phyloP scores from a whole-genome alignment of 164 flowering plant genomes.

The Vitis cinerea region DNA sequence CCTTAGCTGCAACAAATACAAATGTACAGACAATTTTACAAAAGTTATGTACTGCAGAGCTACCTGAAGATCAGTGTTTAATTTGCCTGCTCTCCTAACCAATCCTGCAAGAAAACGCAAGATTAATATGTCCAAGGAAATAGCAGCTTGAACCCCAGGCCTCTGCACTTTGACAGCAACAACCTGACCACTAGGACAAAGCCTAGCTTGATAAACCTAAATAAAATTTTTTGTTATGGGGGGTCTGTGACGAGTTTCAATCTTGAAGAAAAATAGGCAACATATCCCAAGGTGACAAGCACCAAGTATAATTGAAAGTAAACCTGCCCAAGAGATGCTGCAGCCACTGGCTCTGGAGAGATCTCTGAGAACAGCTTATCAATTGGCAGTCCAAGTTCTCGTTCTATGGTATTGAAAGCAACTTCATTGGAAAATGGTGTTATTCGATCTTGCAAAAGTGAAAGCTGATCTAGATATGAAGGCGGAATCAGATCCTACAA shows the following conservation, averaged over 20 bases:
- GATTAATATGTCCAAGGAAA: slow-evolving; percentile 82
- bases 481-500: slow-evolving; percentile 93
- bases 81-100: slow-evolving; percentile 55
- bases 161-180: slow-evolving; percentile 98
- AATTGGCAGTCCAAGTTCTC: slow-evolving; percentile 74
- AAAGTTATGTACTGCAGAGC: slow-evolving; percentile 1
- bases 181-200: slow-evolving; percentile 57
- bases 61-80: slow-evolving; percentile 97
- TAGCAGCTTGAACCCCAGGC: slow-evolving; percentile 97
- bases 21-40: neutral
- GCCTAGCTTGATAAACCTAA: slow-evolving; percentile 93
- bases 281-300: slow-evolving; percentile 4
- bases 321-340: slow-evolving; percentile 99
- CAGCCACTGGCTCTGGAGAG: slow-evolving; percentile 89
- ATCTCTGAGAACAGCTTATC: slow-evolving; percentile 80
- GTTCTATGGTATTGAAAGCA: slow-evolving; percentile 78
- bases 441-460: slow-evolving; percentile 90
- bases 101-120: slow-evolving; percentile 73
- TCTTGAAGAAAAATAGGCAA: neutral
- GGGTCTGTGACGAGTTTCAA: neutral
- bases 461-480: slow-evolving; percentile 80
- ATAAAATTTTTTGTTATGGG: too few species aligned
- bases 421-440: slow-evolving; percentile 80
- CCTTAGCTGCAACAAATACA: neutral
- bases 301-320: neutral